Conservation (phyloP, 2,329 filamentous ascomycete species). For the Arthrobotrys sinensis region DNA sequence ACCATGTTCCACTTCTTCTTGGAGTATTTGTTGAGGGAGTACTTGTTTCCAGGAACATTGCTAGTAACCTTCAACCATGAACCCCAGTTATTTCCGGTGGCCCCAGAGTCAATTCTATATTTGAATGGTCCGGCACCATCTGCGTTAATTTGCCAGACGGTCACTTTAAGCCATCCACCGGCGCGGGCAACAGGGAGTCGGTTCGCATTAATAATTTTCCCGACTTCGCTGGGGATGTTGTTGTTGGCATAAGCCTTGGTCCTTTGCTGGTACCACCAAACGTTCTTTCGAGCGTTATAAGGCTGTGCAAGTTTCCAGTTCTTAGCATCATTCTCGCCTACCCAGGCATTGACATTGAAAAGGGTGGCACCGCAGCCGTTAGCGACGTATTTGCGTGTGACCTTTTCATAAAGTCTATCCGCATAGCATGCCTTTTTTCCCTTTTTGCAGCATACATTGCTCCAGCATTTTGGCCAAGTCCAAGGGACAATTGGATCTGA, state of each 20-base stretch:
- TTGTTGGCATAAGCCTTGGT: neutral
- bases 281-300: conserved; percentile 11
- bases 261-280: conserved; percentile 10
- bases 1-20: conserved; percentile 2
- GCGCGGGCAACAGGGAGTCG: neutral
- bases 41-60: neutral
- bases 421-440: conserved; percentile 7
- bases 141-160: too few species aligned
- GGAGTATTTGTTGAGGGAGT: neutral
- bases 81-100: neutral
- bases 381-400: neutral
- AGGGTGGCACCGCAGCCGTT: conserved; percentile 4
- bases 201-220: neutral
- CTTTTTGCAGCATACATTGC: conserved; percentile 1
- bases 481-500: neutral
- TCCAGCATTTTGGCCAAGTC: conserved; percentile 15
- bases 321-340: neutral
- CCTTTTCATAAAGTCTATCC: neutral
- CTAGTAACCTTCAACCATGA: neutral
- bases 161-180: neutral
- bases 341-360: conserved; percentile 5
- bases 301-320: neutral
- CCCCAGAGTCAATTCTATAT: conserved; percentile 6
- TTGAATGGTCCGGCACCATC: too few species aligned
- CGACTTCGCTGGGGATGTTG: neutral